These are phyloP conservation scores for Metschnikowia vanudenii DNA, from an alignment of 805 yeast species.

Conservation along the genomic window DNA sequence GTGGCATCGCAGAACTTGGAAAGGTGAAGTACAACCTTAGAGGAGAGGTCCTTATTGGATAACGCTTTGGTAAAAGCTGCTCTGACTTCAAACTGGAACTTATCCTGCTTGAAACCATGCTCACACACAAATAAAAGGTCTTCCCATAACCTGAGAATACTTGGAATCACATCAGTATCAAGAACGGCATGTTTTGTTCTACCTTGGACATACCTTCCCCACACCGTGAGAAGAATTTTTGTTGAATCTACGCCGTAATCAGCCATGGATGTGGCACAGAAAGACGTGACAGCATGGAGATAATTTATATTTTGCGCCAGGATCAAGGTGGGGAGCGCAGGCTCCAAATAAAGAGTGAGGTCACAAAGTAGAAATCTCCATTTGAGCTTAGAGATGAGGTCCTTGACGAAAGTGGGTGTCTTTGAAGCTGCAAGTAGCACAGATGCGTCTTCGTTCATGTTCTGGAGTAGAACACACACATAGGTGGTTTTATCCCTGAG, in stretches of 20 bases:
- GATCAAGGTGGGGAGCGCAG: constrained; percentile 23
- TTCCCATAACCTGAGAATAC: constrained; percentile 18
- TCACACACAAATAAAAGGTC: constrained; percentile 15
- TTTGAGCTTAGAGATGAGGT: constrained; percentile 22
- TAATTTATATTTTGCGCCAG: constrained; percentile 1
- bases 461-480: constrained; percentile 10
- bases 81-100: constrained; percentile 34
- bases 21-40: constrained; percentile 22
- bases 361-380: constrained; percentile 34
- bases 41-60: constrained; percentile 16
- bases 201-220: constrained; percentile 24
- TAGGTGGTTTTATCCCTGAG: constrained; percentile 11
- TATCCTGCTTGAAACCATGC: constrained; percentile 13
- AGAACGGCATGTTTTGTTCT: background rate
- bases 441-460: constrained; percentile 12
- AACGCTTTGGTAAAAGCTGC: constrained; percentile 25
- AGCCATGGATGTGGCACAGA: constrained; percentile 19
- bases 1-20: constrained; percentile 33
- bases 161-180: constrained; percentile 9
- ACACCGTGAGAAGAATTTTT: constrained; percentile 21
- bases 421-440: constrained; percentile 15
- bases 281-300: constrained; percentile 7
- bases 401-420: constrained; percentile 18
- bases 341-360: constrained; percentile 21
- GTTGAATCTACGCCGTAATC: constrained; percentile 25